These are phyloP conservation scores for Eimeria necatrix DNA, from an alignment of 169 alveolate species.

Conservation along the genomic window DNA sequence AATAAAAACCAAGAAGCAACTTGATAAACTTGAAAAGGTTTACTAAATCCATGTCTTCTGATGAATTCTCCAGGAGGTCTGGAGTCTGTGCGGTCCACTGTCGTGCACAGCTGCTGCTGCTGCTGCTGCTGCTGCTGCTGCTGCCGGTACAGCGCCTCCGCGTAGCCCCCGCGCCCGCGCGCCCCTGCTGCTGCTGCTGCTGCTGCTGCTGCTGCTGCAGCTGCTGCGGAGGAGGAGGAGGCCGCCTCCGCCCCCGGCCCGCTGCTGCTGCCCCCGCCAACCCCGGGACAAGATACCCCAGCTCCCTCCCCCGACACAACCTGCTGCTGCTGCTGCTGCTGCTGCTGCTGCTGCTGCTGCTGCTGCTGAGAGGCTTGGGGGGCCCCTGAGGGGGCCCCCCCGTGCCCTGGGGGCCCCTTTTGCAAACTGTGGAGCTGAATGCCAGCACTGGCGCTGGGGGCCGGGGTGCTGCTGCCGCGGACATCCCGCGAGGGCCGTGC, in stretches of 20 bases:
- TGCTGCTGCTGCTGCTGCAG: neutral
- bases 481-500: too few species aligned
- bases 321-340: neutral
- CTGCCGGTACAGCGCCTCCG: neutral
- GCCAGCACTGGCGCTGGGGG: too few species aligned
- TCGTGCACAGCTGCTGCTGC: neutral
- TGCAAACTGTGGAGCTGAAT: too few species aligned
- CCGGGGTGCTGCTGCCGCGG: too few species aligned
- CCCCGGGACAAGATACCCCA: too few species aligned
- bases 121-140: neutral
- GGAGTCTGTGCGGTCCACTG: conserved; percentile 59
- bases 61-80: conserved; percentile 69
- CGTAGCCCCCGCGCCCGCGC: neutral
- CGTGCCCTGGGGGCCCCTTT: neutral
- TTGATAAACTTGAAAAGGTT: conserved; percentile 75
- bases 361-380: neutral
- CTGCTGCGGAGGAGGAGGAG: neutral
- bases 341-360: neutral
- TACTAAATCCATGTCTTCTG: conserved; percentile 61
- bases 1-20: conserved; percentile 63
- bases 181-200: neutral
- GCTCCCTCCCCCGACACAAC: neutral
- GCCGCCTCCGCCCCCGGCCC: neutral
- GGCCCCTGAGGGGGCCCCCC: neutral
- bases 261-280: neutral